Evolutionary conservation across 192 early-diverging fungal species (phyloP).

Genomic region (Backusella australiensis): DNA sequence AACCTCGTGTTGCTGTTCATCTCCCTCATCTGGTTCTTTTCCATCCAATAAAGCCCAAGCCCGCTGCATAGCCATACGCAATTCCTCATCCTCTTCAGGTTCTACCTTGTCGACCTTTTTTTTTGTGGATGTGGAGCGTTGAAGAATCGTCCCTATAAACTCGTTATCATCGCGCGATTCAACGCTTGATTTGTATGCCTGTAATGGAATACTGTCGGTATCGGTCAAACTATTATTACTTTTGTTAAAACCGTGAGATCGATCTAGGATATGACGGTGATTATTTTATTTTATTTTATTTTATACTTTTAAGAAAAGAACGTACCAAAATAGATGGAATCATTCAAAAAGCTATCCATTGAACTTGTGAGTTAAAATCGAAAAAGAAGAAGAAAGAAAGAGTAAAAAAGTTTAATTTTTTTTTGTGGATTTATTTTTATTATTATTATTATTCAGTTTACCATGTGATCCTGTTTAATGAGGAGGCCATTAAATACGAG

Average conservation of each 20-base stretch:
- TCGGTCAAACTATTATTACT: not conserved
- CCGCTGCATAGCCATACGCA: constrained; percentile 14
- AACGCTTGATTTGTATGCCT: not conserved
- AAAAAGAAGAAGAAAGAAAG: not conserved
- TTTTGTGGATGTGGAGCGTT: not conserved
- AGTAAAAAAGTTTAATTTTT: not conserved
- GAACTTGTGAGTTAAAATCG: not conserved
- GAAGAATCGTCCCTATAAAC: constrained; percentile 7
- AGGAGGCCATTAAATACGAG: no score
- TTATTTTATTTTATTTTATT: not conserved
- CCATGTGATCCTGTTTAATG: not conserved
- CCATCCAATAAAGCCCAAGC: constrained; percentile 25
- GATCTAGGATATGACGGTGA: not conserved
- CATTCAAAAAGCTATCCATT: not conserved
- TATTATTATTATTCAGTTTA: no score
- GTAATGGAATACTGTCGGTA: not conserved
- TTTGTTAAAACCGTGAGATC: constrained; percentile 2
- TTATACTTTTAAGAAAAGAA: not conserved
- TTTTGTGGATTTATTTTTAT: not conserved
- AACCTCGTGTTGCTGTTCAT: not conserved
- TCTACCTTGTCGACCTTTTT: not conserved
- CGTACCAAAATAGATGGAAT: not conserved
- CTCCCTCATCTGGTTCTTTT: not conserved
- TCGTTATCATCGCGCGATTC: constrained; percentile 14
- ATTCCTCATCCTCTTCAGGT: constrained; percentile 19